Evolutionary conservation across 441 rosid species (phyloP), one percentile per base, ranked within the genome.

Genomic region (Pelargonium cotyledonis): DNA sequence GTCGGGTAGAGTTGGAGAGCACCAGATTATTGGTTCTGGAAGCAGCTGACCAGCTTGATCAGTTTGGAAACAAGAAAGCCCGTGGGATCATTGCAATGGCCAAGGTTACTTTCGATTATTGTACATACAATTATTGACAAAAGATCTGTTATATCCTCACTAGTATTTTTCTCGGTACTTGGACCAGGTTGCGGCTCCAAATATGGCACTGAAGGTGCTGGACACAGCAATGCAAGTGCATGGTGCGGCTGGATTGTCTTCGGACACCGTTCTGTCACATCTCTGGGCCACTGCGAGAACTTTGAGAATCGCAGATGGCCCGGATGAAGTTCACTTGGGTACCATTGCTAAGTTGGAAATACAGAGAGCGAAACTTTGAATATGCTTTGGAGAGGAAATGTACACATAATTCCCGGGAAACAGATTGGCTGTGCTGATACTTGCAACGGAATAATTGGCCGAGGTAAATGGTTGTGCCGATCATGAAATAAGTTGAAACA

Each of bases 221-320:
- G 98, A 95, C 83, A 85, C 70, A 77, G 95, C 98, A 31, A 92
- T 95, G 69, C 98, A 92, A 85, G 97, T 88, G 68, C 98, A 92
- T 35, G 97, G 98, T 53, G 99, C 80, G 12, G 96, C 92, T 0
- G 96, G 97, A 6, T 18, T 90, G 41, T 91, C 96, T 2, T 87
- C 94, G 0, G 97, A 91, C 75, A 91, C 95, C 0, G 90, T 85
- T 61, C 77, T 92, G 65, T 80, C 99, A 0, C 99, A 90, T 76
- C 90, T 95, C 12, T 95, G 97, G 96, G 98, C 99, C 7, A 80
- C 89, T 2, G 82, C 99, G 31, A 88, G 99, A 81, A 89, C 98
- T 4, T 73, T 95, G 78, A 83, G 98, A 79, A 83, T 95, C 10
- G 96, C 93, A 5, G 97, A 95, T 76, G 97, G 98, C 51, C 96